Base-by-base conservation (phyloP, 306 rosid genomes). In the Vigna hirtella region DNA sequence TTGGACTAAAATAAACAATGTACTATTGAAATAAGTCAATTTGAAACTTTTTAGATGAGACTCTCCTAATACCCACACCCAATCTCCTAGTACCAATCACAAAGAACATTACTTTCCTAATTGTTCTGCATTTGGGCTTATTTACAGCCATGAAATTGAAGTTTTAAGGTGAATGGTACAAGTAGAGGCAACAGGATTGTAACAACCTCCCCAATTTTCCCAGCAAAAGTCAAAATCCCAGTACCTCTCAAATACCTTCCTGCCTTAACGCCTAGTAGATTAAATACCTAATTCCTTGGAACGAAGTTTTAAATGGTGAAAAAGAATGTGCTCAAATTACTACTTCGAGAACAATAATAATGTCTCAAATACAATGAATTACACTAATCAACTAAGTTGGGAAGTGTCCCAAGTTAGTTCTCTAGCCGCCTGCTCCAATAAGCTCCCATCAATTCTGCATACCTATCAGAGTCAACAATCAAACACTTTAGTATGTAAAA, bases 331-430 rank as follows among this genome's bases (percentile, higher is more conserved):
- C 38, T 78, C 45, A 48, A 77, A 59, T 78, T 17, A 70, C 76
- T 72, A 57, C 71, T 77, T 57, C 58, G 18, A 17, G 66, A 70
- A 62, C 8, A 82, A 77, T 56, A 72, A 56, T 63, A 6, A 77
- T 51, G 68, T 69, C 63, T 68, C 42, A 57, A 42, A 66, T 83
- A 77, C 76, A 77, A 56, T 72, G 83, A 83, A 82, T 72, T 45
- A 16, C 43, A 52, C 77, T 30, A 26, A 30, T 30, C 4, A 30
- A 30, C 34, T 30, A 30, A 30, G 34, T 5, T 30, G 34, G 34
- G 34, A 30, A 30, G 34, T 30, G 34, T 30, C 34, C 34, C 70
- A 62, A 63, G 79, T 78, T 74, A 78, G 79, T 70, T 78, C 83
- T 38, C 69, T 55, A 77, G 76, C 77, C 36, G 9, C 77, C 69